Evolutionary conservation across 495 filamentous ascomycete genomes (phyloP).

Genomic region (Neurospora sp.): DNA sequence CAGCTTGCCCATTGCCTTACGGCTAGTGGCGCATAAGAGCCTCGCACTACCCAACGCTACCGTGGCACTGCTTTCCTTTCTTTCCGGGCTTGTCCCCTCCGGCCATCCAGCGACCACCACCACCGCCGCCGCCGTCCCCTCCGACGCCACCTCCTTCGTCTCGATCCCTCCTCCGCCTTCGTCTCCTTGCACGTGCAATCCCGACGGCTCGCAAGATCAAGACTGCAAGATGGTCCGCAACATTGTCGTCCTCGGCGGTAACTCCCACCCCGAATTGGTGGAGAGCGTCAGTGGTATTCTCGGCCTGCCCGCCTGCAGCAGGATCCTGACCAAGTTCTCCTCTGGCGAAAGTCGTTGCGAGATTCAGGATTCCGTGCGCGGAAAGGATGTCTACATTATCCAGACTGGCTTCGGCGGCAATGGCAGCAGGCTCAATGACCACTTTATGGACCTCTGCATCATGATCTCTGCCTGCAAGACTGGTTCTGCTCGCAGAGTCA

Average conservation of each 20-base stretch:
- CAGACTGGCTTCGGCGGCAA: conserved; percentile 58
- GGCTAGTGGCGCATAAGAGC: not conserved
- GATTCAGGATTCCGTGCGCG: conserved; percentile 90
- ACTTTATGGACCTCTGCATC: conserved; percentile 92
- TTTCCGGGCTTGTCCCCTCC: not conserved
- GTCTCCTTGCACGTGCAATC: not conserved
- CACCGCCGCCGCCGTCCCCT: not conserved
- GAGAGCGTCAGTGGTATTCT: conserved; percentile 80
- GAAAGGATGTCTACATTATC: conserved; percentile 97
- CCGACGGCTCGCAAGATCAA: not conserved
- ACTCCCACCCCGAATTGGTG: conserved; percentile 83
- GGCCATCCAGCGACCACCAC: not conserved
- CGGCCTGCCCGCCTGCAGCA: conserved; percentile 72
- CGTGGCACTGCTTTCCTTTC: not conserved
- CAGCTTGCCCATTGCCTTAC: not conserved
- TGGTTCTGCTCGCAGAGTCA: conserved; percentile 83
- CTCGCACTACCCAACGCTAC: not conserved
- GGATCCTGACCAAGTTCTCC: conserved; percentile 83
- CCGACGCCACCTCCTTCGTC: not conserved
- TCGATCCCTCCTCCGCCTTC: not conserved
- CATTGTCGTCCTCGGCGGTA: conserved; percentile 88
- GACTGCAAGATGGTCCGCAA: conserved; percentile 77
- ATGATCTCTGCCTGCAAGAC: conserved; percentile 97
- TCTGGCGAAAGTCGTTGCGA: conserved; percentile 92
- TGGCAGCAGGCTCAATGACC: conserved; percentile 63